Conservation (phyloP, 2,329 filamentous ascomycete genomes). For the Neophaeococcomyces mojaviensis region DNA sequence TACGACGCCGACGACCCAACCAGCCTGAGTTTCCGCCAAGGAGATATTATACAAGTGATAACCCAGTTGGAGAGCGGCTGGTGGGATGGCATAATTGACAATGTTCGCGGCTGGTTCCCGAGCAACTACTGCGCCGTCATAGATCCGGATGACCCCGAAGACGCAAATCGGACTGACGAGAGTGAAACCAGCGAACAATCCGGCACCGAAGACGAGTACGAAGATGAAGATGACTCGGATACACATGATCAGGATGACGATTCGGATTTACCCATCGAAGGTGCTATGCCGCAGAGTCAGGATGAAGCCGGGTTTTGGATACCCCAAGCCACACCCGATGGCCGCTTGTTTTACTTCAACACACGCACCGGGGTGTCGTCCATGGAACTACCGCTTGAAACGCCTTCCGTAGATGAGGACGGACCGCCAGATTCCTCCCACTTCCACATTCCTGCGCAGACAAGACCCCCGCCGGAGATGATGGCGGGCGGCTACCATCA, state of each 20-base stretch:
- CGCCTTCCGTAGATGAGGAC: conserved; percentile 71
- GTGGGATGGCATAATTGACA: conserved; percentile 99
- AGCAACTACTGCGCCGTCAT: conserved; percentile 97
- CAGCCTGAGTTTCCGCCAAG: conserved; percentile 91
- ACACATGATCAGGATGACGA: conserved; percentile 57
- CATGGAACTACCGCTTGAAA: conserved; percentile 89
- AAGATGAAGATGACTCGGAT: conserved; percentile 61
- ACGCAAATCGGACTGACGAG: conserved; percentile 48
- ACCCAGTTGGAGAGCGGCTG: conserved; percentile 96
- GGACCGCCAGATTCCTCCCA: conserved; percentile 86
- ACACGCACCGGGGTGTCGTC: conserved; percentile 92
- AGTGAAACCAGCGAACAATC: conserved; percentile 46
- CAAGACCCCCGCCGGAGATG: conserved; percentile 80
- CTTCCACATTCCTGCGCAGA: conserved; percentile 79
- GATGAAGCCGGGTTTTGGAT: conserved; percentile 97
- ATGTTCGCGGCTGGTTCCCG: conserved; percentile 95
- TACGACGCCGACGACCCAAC: conserved; percentile 97
- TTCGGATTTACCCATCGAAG: conserved; percentile 60
- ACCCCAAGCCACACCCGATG: conserved; percentile 89
- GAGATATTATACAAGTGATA: conserved; percentile 96
- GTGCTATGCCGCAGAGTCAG: conserved; percentile 55
- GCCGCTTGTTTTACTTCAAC: conserved; percentile 94
- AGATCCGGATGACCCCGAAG: conserved; percentile 62
- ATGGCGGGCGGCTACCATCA: conserved; percentile 69
- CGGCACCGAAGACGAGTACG: conserved; percentile 52